Conservation (phyloP, 148 eudicot genomes). For the Silene latifolia region DNA sequence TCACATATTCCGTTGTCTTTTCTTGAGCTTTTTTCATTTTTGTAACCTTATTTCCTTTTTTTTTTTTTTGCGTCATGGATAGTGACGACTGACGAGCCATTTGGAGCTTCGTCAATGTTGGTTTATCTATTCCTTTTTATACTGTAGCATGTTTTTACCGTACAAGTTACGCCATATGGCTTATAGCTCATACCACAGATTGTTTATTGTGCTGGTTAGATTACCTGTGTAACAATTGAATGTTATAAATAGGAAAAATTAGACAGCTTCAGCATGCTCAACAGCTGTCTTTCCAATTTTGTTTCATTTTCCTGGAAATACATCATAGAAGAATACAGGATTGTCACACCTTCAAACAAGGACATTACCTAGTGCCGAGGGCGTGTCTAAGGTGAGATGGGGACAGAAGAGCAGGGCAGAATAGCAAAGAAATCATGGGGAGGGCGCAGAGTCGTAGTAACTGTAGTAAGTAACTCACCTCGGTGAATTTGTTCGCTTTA, state of each 20-base stretch:
- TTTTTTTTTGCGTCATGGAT: background rate
- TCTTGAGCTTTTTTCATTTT: background rate
- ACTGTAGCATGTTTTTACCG: slow-evolving; percentile 19
- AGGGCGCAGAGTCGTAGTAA: no score
- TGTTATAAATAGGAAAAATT: background rate
- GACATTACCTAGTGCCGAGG: no score
- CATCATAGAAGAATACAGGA: no score
- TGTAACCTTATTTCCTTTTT: background rate
- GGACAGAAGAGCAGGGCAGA: no score
- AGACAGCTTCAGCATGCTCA: background rate
- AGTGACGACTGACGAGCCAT: slow-evolving; percentile 10
- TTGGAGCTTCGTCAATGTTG: slow-evolving; percentile 2
- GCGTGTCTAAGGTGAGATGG: no score
- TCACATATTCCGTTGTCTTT: background rate
- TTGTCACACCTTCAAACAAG: no score
- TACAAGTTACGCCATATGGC: background rate
- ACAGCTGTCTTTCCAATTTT: no score
- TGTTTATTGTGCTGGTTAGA: slow-evolving; percentile 11
- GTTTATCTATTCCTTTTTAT: slow-evolving; percentile 5
- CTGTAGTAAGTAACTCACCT: no score
- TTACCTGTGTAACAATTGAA: slow-evolving; percentile 16
- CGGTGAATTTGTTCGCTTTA: no score
- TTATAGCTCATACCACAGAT: background rate
- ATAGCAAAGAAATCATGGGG: no score
- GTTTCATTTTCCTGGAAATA: no score